Evolutionary conservation across 2,329 filamentous ascomycete species (phyloP).

Genomic region (Sporothrix schenckii): DNA sequence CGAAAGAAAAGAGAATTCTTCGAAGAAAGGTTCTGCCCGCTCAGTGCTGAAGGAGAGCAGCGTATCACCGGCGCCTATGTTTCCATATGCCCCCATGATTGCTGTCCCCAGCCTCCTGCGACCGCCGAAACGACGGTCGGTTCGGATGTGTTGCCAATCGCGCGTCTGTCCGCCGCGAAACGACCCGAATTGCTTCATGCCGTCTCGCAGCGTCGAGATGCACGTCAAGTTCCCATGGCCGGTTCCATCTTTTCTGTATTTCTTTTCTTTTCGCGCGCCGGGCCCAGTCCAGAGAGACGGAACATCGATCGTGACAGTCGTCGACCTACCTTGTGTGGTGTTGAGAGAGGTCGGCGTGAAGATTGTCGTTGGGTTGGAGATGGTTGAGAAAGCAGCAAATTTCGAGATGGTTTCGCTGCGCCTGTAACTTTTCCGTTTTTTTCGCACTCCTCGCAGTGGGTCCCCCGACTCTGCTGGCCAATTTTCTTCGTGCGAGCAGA

Average conservation of each 20-base stretch:
- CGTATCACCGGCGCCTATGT: constrained; percentile 55
- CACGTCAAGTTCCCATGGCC: constrained; percentile 20
- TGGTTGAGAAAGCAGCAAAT: constrained; percentile 18
- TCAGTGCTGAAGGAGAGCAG: constrained; percentile 65
- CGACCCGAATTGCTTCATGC: constrained; percentile 13
- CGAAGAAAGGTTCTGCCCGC: constrained; percentile 69
- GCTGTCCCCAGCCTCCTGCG: constrained; percentile 61
- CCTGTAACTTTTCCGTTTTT: constrained; percentile 21
- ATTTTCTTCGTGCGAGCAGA: constrained; percentile 34
- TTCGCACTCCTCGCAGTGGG: constrained; percentile 21
- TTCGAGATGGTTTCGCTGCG: neutral
- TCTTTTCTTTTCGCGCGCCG: constrained; percentile 36
- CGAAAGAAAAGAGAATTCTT: constrained; percentile 35
- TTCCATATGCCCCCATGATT: constrained; percentile 51
- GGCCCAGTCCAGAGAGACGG: constrained; percentile 39
- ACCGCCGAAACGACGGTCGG: constrained; percentile 25
- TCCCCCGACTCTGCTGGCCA: neutral
- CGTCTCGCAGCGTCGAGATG: neutral
- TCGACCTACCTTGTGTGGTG: constrained; percentile 31
- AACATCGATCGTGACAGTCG: constrained; percentile 18
- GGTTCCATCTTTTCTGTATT: constrained; percentile 22
- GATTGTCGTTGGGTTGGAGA: constrained; percentile 9
- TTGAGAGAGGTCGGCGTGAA: constrained; percentile 30
- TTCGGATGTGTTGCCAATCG: constrained; percentile 16
- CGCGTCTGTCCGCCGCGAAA: constrained; percentile 8